A percentile compares a stretch with the other conserved stretches of the same genome.
Evolutionary conservation across 345 rosid genomes (phyloP).

Genomic region (Citrus mangshanensis): DNA sequence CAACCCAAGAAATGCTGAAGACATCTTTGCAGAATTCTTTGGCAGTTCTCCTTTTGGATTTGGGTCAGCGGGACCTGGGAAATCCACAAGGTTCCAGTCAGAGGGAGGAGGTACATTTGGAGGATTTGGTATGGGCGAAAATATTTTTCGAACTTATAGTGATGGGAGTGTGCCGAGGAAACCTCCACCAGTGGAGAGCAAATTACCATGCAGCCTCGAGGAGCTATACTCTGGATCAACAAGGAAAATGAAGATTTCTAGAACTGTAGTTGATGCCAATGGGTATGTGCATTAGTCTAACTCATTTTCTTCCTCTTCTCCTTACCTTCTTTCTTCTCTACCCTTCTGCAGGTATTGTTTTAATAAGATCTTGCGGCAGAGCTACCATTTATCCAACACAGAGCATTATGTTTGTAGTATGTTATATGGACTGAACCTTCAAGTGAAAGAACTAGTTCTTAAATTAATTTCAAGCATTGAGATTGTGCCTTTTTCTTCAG

Average conservation of each 20-base stretch:
- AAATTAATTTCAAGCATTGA: not conserved
- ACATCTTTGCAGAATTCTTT: slow-evolving; percentile 92
- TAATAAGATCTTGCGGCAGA: not conserved
- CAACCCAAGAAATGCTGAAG: slow-evolving; percentile 94
- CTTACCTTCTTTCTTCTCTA: not conserved
- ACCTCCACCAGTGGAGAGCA: slow-evolving; percentile 91
- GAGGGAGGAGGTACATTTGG: slow-evolving; percentile 72
- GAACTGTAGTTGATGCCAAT: slow-evolving; percentile 63
- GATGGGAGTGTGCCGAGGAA: slow-evolving; percentile 57
- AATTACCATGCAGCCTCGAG: slow-evolving; percentile 87
- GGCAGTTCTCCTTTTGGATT: slow-evolving; percentile 86
- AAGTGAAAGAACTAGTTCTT: not conserved
- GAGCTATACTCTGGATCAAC: slow-evolving; percentile 88
- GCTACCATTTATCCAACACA: not conserved
- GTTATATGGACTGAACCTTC: not conserved
- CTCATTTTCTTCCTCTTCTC: not conserved
- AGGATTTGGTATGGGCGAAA: slow-evolving; percentile 49
- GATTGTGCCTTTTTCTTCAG: not conserved
- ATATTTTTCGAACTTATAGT: slow-evolving; percentile 59
- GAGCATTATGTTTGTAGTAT: not conserved
- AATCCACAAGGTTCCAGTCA: slow-evolving; percentile 70
- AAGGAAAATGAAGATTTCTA: slow-evolving; percentile 96
- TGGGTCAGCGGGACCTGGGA: slow-evolving; percentile 68
- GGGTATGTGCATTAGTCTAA: slow-evolving; percentile 48
- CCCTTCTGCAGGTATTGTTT: not conserved